phyloP scores from a whole-genome alignment of 257 asterid species.

The Parsonsia alboflavescens region DNA sequence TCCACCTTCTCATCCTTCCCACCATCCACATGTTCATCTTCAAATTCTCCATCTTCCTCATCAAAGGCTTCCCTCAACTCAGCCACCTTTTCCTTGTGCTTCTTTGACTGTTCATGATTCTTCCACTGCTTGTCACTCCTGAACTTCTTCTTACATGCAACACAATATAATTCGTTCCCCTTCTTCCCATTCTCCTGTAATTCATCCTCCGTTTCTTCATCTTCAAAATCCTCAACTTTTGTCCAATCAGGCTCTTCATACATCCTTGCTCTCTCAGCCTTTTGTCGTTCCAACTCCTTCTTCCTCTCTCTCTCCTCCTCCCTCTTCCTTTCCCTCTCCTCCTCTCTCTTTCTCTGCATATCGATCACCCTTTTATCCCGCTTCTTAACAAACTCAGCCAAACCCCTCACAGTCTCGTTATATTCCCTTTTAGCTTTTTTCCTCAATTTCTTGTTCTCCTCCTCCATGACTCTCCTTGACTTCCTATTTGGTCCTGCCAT shows the following conservation, averaged over 20 bases:
- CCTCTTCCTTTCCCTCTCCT: conserved; percentile 76
- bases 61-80: conserved; percentile 68
- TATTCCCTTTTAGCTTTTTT: conserved; percentile 81
- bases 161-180: conserved; percentile 66
- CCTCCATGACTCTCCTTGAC: conserved; percentile 86
- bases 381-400: conserved; percentile 86
- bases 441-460: conserved; percentile 87
- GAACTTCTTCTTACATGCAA: conserved; percentile 87
- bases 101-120: conserved; percentile 94
- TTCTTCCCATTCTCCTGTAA: conserved; percentile 43
- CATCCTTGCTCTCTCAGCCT: conserved; percentile 63
- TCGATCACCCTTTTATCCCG: conserved; percentile 94
- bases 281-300: conserved; percentile 77
- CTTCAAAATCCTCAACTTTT: conserved; percentile 59
- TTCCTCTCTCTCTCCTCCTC: conserved; percentile 68
- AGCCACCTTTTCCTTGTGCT: conserved; percentile 91
- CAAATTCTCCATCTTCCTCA: conserved; percentile 60
- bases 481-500: conserved; percentile 83
- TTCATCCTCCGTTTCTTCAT: conserved; percentile 48
- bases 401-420: conserved; percentile 84
- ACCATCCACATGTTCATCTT: conserved; percentile 29
- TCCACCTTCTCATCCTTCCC: conserved; percentile 30
- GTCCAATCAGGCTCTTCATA: conserved; percentile 91
- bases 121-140: conserved; percentile 97
- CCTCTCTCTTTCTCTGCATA: conserved; percentile 81